Conservation (phyloP, 2,329 filamentous ascomycete species). For the Geoglossum cookeanum region DNA sequence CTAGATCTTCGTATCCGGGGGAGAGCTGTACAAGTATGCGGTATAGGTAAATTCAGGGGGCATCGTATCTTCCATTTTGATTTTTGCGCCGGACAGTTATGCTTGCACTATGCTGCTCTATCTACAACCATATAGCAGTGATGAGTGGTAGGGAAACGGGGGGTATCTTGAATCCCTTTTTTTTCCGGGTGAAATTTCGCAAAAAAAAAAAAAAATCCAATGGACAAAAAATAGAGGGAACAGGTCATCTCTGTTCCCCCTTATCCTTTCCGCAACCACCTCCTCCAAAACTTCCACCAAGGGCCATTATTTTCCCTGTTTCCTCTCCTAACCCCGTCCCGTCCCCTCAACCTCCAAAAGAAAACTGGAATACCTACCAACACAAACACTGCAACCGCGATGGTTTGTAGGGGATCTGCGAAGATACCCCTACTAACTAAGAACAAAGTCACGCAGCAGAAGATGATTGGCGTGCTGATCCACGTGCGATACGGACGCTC, state of each 20-base stretch:
- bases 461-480: slow-evolving; percentile 94
- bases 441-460: slow-evolving; percentile 94
- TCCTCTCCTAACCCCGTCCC: slow-evolving; percentile 12
- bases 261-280: slow-evolving; percentile 16
- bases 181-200: background rate
- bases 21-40: no score
- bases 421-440: slow-evolving; percentile 76
- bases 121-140: background rate
- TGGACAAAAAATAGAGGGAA: no score
- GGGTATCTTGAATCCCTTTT: no score
- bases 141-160: no score
- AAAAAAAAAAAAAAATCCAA: background rate
- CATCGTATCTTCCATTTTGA: background rate
- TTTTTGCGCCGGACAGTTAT: background rate
- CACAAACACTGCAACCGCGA: slow-evolving; percentile 74
- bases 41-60: no score
- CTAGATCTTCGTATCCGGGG: no score
- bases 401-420: slow-evolving; percentile 73
- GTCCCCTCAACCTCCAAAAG: slow-evolving; percentile 50
- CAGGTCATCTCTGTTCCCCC: background rate
- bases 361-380: slow-evolving; percentile 70
- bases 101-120: background rate
- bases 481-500: slow-evolving; percentile 88
- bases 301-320: background rate
- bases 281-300: slow-evolving; percentile 25